These are phyloP conservation scores for Ophiostoma sp. DNA, from an alignment of 2,329 filamentous ascomycete species.

Conservation along the genomic window DNA sequence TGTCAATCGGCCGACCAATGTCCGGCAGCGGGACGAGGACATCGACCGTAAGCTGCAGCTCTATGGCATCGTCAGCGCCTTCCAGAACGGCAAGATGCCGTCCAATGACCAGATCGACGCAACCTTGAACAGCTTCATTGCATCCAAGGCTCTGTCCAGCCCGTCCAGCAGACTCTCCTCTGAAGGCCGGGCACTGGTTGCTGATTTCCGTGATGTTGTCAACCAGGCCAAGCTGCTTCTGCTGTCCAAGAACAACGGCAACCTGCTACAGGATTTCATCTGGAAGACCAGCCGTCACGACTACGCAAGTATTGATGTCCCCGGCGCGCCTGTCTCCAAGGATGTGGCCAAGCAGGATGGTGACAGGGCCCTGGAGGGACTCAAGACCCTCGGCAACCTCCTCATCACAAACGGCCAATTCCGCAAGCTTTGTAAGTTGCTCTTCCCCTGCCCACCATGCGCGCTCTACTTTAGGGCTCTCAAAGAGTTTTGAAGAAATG, in stretches of 20 bases:
- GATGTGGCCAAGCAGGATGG: constrained; percentile 78
- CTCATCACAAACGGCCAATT: constrained; percentile 96
- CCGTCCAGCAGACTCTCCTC: constrained; percentile 76
- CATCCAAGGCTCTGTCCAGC: constrained; percentile 65
- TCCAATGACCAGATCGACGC: constrained; percentile 97
- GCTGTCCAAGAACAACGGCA: constrained; percentile 91
- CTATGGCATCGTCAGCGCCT: constrained; percentile 85
- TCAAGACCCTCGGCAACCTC: constrained; percentile 84
- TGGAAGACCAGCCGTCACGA: constrained; percentile 84
- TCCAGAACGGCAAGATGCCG: constrained; percentile 85
- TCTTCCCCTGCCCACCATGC: background rate
- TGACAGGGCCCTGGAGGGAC: constrained; percentile 76
- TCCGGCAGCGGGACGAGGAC: constrained; percentile 76
- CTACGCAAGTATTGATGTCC: constrained; percentile 60
- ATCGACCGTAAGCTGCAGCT: constrained; percentile 93
- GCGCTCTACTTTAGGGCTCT: too few species aligned
- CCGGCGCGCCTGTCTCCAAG: constrained; percentile 70
- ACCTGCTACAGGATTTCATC: constrained; percentile 94
- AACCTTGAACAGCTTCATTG: constrained; percentile 83
- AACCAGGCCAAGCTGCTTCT: constrained; percentile 81
- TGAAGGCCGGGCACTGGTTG: constrained; percentile 78
- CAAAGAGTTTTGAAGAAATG: too few species aligned
- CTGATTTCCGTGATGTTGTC: constrained; percentile 76
- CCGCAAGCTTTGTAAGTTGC: constrained; percentile 74
- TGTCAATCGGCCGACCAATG: constrained; percentile 73